Percentiles rank a stretch among this genome's conserved stretches.
Evolutionary conservation across 1,139 yeast genomes (phyloP).

Genomic region (Kazachstania sp.): DNA sequence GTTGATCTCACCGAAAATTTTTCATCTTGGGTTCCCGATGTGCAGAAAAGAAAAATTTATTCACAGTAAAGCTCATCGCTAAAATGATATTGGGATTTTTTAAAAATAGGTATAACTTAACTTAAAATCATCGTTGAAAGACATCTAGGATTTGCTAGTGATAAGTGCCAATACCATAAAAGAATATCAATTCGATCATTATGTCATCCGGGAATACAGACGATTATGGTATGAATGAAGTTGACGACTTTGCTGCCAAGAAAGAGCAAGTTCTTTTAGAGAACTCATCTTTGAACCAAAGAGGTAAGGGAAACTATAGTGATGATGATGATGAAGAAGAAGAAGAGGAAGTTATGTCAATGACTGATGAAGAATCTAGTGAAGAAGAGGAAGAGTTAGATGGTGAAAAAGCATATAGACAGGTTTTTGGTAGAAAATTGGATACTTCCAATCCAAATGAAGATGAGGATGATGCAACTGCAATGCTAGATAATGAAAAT

Average conservation of each 20-base stretch:
- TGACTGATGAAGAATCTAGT: conserved; percentile 31
- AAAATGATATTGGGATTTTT: not conserved
- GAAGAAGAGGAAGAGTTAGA: conserved; percentile 39
- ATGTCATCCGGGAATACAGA: conserved; percentile 17
- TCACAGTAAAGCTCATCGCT: not conserved
- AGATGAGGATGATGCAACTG: conserved; percentile 35
- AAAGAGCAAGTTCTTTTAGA: conserved; percentile 54
- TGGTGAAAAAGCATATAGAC: conserved; percentile 36
- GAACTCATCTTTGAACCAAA: conserved; percentile 43
- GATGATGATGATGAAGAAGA: conserved; percentile 37
- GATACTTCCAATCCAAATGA: conserved; percentile 34
- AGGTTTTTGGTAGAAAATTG: conserved; percentile 32
- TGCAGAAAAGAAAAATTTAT: conserved; percentile 1
- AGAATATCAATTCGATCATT: not conserved
- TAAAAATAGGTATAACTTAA: not conserved
- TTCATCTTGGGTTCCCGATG: not conserved
- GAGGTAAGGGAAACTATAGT: conserved; percentile 17
- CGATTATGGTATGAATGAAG: conserved; percentile 47
- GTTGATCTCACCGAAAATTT: not conserved
- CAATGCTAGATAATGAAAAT: conserved; percentile 46
- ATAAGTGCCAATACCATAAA: not conserved
- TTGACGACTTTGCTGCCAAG: conserved; percentile 63
- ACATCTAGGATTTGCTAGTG: too few relatives aligned
- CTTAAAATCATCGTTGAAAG: not conserved
- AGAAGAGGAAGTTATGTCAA: conserved; percentile 44